Evolutionary conservation across 78 protist genomes (phyloP), one percentile per base, ranked within the genome.

Genomic region (Planoprotostelium fungivorum): DNA sequence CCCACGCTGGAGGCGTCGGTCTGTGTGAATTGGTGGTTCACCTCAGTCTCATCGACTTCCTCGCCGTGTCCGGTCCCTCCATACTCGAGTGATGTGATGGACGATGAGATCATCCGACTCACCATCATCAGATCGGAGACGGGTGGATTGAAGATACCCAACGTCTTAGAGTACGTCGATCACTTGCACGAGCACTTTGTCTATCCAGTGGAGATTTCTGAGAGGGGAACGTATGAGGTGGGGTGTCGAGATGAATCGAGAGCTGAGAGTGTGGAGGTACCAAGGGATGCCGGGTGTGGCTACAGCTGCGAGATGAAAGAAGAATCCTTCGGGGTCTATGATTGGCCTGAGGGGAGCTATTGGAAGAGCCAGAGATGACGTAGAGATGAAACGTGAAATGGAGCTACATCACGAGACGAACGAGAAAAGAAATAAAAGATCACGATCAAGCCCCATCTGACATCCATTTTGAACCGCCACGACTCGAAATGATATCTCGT

Each of bases 1-100:
- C 89, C 90, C 95, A 93, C 83, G 95, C 95, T 10, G 95, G 95
- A 36, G 95, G 95, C 35, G 90, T 93, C 63, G 95, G 95, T 29
- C 92, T 93, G 23, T 89, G 92, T 86, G 95, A 93, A 86, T 88
- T 51, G n/a, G 94, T 91, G 31, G 87, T 87, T n/a, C 90, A 87
- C 36, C 88, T 87, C 25, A 35, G 85, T 88, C n/a, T 87, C 1
- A n/a, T 91, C 38, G 90, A 84, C 37, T 91, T 63, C 84, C 63
- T 91, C 37, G 1, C 34, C 5, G 63, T 91, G 36, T 38, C 94
- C 31, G 88, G 85, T 28, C 36, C 94, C 37, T 51, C 87, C n/a
- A n/a, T n/a, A n/a, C n/a, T n/a, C n/a, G n/a, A n/a, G n/a, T n/a
- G n/a, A n/a, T n/a, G n/a, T n/a, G n/a, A n/a, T n/a, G n/a, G n/a